Conservation (phyloP, 116 monocot genomes). For the Iris pallida region DNA sequence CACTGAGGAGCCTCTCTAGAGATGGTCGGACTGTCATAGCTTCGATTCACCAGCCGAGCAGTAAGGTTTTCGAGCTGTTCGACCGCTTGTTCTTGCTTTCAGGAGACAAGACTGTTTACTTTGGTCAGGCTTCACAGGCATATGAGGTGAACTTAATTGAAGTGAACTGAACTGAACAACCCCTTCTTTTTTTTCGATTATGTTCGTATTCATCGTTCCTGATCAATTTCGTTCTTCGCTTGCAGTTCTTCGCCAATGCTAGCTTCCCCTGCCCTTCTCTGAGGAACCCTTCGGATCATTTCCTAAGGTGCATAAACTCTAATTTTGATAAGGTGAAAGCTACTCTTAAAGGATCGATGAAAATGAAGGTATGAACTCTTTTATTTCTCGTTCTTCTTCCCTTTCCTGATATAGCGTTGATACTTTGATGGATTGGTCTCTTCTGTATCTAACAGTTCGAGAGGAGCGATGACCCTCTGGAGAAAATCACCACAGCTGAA, state of each 20-base stretch:
- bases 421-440: background rate
- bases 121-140: constrained; percentile 69
- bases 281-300: constrained; percentile 95
- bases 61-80: constrained; percentile 92
- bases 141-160: constrained; percentile 42
- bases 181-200: too few species aligned
- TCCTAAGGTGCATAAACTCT: constrained; percentile 83
- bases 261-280: constrained; percentile 93
- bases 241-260: constrained; percentile 87
- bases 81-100: constrained; percentile 80
- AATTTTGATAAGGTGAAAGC: constrained; percentile 99
- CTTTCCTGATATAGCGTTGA: background rate
- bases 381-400: too few species aligned
- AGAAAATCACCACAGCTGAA: constrained; percentile 77
- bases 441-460: constrained; percentile 45
- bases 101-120: constrained; percentile 85
- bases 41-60: constrained; percentile 95
- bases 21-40: constrained; percentile 89
- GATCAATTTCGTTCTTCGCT: background rate
- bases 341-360: constrained; percentile 94
- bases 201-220: too few species aligned
- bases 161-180: too few species aligned
- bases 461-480: constrained; percentile 79
- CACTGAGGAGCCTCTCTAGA: constrained; percentile 69
- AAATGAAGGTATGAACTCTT: constrained; percentile 44